Evolutionary conservation across 176 grass and related monocot genomes (phyloP).

Genomic region (Typha latifolia): DNA sequence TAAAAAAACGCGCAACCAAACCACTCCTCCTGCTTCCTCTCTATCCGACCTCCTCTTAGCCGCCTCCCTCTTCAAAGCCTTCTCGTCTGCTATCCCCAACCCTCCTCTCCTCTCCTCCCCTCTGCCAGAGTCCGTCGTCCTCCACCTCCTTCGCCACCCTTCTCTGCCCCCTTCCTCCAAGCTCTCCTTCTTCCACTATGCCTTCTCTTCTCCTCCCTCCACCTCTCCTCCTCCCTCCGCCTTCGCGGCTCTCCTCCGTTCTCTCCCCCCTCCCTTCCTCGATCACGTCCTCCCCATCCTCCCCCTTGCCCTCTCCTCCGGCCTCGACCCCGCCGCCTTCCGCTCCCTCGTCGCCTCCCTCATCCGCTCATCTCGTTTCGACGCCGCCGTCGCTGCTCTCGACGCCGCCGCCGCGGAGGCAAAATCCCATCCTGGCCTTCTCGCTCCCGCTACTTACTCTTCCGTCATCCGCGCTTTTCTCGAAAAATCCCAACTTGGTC

Average conservation of each 20-base stretch:
- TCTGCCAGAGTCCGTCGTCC: slow-evolving; percentile 46
- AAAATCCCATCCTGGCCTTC: background rate
- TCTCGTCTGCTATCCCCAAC: slow-evolving; percentile 2
- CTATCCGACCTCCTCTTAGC: slow-evolving; percentile 62
- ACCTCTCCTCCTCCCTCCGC: slow-evolving; percentile 21
- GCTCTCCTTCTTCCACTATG: slow-evolving; percentile 63
- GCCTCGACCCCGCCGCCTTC: slow-evolving; percentile 42
- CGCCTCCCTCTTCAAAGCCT: slow-evolving; percentile 37
- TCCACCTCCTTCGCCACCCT: slow-evolving; percentile 53
- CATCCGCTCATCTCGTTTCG: slow-evolving; percentile 35
- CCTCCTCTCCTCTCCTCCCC: slow-evolving; percentile 41
- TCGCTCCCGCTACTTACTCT: slow-evolving; percentile 9
- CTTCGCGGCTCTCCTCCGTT: slow-evolving; percentile 41
- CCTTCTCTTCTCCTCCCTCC: slow-evolving; percentile 23
- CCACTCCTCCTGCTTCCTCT: slow-evolving; percentile 14
- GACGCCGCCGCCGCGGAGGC: slow-evolving; percentile 23
- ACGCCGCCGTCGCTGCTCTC: slow-evolving; percentile 56
- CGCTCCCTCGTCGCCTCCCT: slow-evolving; percentile 27
- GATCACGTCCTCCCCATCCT: slow-evolving; percentile 42
- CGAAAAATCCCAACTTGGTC: slow-evolving; percentile 13
- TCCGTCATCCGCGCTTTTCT: slow-evolving; percentile 11
- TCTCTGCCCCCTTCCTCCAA: slow-evolving; percentile 58
- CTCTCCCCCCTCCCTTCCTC: slow-evolving; percentile 39
- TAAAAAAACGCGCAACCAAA: too few relatives aligned
- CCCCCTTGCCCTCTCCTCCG: slow-evolving; percentile 19